Conservation (phyloP, 306 rosid genomes). For the Fagus crenata region DNA sequence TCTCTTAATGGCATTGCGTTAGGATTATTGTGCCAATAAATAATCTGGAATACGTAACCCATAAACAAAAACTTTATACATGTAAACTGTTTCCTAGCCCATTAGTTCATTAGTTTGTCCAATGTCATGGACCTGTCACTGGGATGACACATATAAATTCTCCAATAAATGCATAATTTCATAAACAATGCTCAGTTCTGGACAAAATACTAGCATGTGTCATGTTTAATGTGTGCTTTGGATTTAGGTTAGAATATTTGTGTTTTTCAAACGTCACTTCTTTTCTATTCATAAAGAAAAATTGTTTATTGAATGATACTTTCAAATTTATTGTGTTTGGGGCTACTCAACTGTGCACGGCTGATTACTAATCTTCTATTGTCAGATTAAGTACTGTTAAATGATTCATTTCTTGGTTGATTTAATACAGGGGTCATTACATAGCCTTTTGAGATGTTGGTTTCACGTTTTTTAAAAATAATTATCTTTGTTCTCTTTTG, state of each 20-base stretch:
- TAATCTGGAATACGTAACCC: no score
- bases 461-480: not conserved
- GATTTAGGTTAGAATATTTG: not conserved
- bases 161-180: not conserved
- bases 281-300: not conserved
- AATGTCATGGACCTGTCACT: not conserved
- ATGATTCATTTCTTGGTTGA: not conserved
- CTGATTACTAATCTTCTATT: conserved; percentile 22
- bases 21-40: not conserved
- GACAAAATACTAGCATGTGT: not conserved
- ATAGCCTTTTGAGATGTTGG: not conserved
- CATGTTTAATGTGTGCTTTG: not conserved
- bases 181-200: no score
- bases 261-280: not conserved
- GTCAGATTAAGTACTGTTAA: conserved; percentile 12
- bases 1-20: not conserved
- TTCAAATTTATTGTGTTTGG: not conserved
- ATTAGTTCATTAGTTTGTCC: not conserved
- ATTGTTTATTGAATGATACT: not conserved
- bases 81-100: not conserved
- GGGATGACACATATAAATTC: not conserved
- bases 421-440: not conserved
- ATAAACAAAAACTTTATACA: not conserved
- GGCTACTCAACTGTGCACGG: not conserved
- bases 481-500: not conserved